Evolutionary conservation across 306 rosid species (phyloP), one percentile per base, ranked within the genome.

Genomic region (Vicia sativa): DNA sequence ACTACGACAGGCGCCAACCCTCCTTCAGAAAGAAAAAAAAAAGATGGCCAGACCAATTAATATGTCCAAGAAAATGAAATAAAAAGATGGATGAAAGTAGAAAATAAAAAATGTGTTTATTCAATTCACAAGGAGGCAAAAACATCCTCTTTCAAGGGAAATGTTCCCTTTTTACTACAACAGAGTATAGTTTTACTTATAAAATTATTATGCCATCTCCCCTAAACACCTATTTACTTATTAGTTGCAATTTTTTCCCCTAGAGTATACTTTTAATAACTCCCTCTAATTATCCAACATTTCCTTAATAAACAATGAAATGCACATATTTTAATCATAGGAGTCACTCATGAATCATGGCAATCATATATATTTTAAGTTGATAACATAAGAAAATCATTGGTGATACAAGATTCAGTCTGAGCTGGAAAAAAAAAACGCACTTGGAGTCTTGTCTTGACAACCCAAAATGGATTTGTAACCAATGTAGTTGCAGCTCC

Each of bases 391-490:
- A 26, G 59, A 28, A 60, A 69, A 49, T 58, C 9, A 3, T 39
- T 43, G 73, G 11, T 44, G 41, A 45, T 35, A 16, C 11, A n/a
- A 25, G 11, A 18, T 49, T 74, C 49, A 61, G 66, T 15, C 19
- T 18, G 59, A 71, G 65, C 45, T 28, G 73, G 73, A 76, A 62
- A 62, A 62, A 2, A 69, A 75, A 77, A 71, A 75, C 86, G 38
- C 15, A 91, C 97, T 65, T 91, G 96, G 70, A 91, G 82, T 75
- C 97, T 91, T 50, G 97, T 91, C 85, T 91, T 91, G 67, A 91
- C 97, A 75, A 91, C 97, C 97, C 96, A 91, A 53, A 91, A 89
- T 16, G 97, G 97, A 80, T 91, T 91, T 50, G 93, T 91, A 52
- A 80, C 81, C 73, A 86, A 69, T 46, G 93, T 76, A 63, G 96